Percentiles rank a stretch among this genome's conserved stretches.
These are phyloP conservation scores for Fusarium sp. DNA, from an alignment of 2,329 filamentous ascomycete species.

Conservation along the genomic window DNA sequence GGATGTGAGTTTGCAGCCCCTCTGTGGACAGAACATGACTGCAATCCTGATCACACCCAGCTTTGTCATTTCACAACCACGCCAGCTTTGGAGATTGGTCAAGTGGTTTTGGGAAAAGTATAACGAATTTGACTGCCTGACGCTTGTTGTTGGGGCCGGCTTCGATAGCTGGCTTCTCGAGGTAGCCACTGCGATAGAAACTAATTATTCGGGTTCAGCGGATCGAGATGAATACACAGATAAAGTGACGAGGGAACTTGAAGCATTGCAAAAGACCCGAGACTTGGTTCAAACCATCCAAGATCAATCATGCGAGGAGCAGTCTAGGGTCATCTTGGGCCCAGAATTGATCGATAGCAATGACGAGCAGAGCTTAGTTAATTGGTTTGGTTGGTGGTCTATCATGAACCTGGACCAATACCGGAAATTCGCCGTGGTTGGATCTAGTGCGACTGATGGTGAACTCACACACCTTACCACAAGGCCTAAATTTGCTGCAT, in stretches of 20 bases:
- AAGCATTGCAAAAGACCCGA: slow-evolving; percentile 42
- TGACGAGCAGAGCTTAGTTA: slow-evolving; percentile 71
- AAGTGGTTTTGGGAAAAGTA: slow-evolving; percentile 50
- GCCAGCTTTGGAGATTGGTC: slow-evolving; percentile 49
- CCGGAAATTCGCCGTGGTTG: slow-evolving; percentile 66
- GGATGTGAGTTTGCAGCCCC: slow-evolving; percentile 43
- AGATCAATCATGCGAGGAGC: slow-evolving; percentile 17
- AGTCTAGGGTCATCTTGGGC: slow-evolving; percentile 56
- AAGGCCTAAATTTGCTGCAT: slow-evolving; percentile 48
- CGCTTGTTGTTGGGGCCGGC: slow-evolving; percentile 47
- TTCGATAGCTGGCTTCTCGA: slow-evolving; percentile 48
- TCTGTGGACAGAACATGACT: slow-evolving; percentile 48
- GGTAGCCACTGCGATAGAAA: slow-evolving; percentile 40
- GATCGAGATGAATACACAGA: neutral
- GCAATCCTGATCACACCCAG: slow-evolving; percentile 56
- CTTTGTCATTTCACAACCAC: slow-evolving; percentile 54
- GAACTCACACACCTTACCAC: slow-evolving; percentile 43
- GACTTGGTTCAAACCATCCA: slow-evolving; percentile 35
- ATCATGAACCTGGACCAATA: slow-evolving; percentile 60
- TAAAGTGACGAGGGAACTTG: slow-evolving; percentile 10
- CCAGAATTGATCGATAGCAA: slow-evolving; percentile 62
- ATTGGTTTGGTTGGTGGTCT: slow-evolving; percentile 72
- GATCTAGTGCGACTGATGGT: slow-evolving; percentile 51
- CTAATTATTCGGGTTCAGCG: neutral
- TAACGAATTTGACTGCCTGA: slow-evolving; percentile 24